A percentile compares a stretch with the other conserved stretches of the same genome.
Evolutionary conservation across 306 rosid genomes (phyloP).

Genomic region (Malus orientalis): DNA sequence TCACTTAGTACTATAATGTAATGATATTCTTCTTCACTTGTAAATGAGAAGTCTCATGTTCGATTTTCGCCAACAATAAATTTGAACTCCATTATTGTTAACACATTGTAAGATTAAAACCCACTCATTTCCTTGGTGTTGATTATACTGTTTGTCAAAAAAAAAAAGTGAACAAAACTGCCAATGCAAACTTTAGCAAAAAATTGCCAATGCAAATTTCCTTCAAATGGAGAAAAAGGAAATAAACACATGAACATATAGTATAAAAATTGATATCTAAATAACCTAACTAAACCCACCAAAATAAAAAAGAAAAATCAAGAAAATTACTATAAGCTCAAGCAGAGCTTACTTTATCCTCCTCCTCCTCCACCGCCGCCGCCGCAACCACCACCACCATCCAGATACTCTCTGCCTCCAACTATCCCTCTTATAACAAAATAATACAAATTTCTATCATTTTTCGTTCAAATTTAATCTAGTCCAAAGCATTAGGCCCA

Average conservation of each 20-base stretch:
- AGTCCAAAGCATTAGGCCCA: conserved; percentile 84
- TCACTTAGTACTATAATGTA: too few species aligned
- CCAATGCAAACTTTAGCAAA: too few species aligned
- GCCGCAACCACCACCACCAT: not conserved
- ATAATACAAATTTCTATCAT: not conserved
- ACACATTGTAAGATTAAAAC: fast-evolving
- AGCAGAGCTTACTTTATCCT: conserved; percentile 15
- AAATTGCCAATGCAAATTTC: not conserved
- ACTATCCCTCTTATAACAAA: not conserved
- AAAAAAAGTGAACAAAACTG: not conserved
- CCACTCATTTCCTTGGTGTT: too few species aligned
- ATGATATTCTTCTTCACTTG: too few species aligned
- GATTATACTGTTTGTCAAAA: too few species aligned
- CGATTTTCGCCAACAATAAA: fast-evolving
- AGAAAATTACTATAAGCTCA: conserved; percentile 13
- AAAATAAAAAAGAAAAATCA: not conserved
- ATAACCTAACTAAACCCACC: not conserved
- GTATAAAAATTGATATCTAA: conserved; percentile 10
- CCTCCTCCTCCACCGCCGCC: not conserved
- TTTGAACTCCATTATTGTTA: too few species aligned
- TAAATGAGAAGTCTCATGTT: fast-evolving
- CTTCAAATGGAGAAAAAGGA: not conserved
- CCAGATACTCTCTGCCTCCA: not conserved
- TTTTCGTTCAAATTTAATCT: not conserved
- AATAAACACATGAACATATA: not conserved